Evolutionary conservation across 1,284 basidiomycete species (phyloP).

Genomic region (Leccinum subrobustum): DNA sequence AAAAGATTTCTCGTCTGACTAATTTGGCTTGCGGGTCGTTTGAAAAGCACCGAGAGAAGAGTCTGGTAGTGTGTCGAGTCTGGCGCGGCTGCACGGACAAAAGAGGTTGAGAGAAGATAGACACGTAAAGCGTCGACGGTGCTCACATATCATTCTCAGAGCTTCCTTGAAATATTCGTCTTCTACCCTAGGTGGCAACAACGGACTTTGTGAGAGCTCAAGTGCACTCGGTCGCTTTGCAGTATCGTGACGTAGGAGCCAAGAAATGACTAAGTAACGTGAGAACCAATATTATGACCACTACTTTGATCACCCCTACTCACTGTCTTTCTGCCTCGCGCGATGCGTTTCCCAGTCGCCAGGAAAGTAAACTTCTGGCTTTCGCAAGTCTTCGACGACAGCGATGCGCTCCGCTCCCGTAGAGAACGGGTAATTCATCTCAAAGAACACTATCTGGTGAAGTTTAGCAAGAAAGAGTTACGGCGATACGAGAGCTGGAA

Average conservation of each 20-base stretch:
- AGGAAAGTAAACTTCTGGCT: slow-evolving; percentile 76
- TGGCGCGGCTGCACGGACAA: slow-evolving; percentile 52
- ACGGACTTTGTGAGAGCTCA: slow-evolving; percentile 80
- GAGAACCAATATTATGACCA: slow-evolving; percentile 1
- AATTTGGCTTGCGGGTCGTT: too few species aligned
- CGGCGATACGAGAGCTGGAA: slow-evolving; percentile 11
- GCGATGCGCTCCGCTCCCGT: slow-evolving; percentile 86
- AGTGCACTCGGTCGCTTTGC: slow-evolving; percentile 78
- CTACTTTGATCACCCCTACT: slow-evolving; percentile 24
- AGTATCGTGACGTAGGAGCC: slow-evolving; percentile 84
- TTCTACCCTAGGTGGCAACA: slow-evolving; percentile 75
- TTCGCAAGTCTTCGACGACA: slow-evolving; percentile 78
- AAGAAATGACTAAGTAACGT: slow-evolving; percentile 62
- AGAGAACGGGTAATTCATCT: slow-evolving; percentile 91
- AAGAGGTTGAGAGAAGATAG: background rate
- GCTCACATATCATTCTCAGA: slow-evolving; percentile 71
- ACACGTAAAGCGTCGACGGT: background rate
- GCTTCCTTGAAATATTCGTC: slow-evolving; percentile 87
- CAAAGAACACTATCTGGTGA: slow-evolving; percentile 89
- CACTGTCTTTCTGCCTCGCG: slow-evolving; percentile 66
- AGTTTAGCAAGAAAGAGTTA: background rate
- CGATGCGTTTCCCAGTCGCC: slow-evolving; percentile 67
- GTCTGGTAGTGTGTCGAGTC: slow-evolving; percentile 74
- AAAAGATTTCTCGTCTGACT: too few species aligned
- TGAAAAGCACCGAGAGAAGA: slow-evolving; percentile 70